Percentiles rank a stretch among this genome's conserved stretches.
phyloP scores from a whole-genome alignment of 257 asterid species.

The Cruciata laevipes region DNA sequence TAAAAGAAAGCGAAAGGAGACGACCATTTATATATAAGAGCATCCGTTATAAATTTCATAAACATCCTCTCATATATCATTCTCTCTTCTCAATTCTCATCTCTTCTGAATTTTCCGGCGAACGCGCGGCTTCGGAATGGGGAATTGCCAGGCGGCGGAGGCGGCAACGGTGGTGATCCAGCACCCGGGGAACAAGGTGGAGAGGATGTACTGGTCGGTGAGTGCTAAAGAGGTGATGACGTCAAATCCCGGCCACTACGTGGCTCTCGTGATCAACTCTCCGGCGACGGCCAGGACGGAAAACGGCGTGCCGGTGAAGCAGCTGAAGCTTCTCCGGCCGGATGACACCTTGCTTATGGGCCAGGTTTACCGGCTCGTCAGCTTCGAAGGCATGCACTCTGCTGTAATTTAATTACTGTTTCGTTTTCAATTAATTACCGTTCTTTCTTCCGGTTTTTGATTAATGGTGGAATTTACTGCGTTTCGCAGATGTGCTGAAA shows the following conservation, averaged over 20 bases:
- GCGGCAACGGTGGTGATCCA: constrained; percentile 75
- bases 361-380: constrained; percentile 69
- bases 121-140: constrained; percentile 26
- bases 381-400: constrained; percentile 53
- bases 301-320: constrained; percentile 45
- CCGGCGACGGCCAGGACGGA: constrained; percentile 33
- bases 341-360: constrained; percentile 66
- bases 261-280: constrained; percentile 48
- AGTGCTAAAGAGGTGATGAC: constrained; percentile 65
- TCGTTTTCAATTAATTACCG: neutral
- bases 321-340: constrained; percentile 76
- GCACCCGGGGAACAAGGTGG: constrained; percentile 56
- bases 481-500: constrained; percentile 50
- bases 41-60: no score
- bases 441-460: neutral
- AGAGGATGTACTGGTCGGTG: constrained; percentile 65
- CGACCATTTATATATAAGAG: constrained; percentile 1
- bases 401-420: neutral
- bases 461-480: neutral
- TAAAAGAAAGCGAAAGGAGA: neutral
- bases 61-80: neutral
- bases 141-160: constrained; percentile 93
- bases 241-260: constrained; percentile 78
- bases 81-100: neutral
- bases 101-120: neutral